A percentile compares a stretch with the other conserved stretches of the same genome.
Evolutionary conservation across 352 stramenopile genomes (phyloP).

Genomic region (Blastocystis hominis): DNA sequence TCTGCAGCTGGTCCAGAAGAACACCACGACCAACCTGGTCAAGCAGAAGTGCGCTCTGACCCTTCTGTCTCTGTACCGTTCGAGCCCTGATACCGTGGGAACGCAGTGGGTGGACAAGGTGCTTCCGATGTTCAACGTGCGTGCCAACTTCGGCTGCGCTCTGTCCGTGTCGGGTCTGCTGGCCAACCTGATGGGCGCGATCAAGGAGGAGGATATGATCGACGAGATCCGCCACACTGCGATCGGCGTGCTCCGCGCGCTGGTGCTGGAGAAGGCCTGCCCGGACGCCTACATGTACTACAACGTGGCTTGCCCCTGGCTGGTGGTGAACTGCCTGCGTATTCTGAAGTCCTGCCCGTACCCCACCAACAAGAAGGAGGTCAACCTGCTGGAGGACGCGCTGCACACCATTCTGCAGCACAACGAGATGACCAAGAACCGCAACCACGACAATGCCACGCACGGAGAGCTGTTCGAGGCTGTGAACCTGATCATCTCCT

Average conservation of each 20-base stretch:
- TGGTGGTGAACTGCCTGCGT: slow-evolving; percentile 82
- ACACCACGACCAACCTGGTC: slow-evolving; percentile 79
- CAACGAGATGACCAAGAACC: slow-evolving; percentile 71
- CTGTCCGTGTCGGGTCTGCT: slow-evolving; percentile 58
- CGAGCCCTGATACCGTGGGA: slow-evolving; percentile 79
- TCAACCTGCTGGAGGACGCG: slow-evolving; percentile 75
- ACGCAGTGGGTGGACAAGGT: slow-evolving; percentile 63
- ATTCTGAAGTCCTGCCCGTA: slow-evolving; percentile 82
- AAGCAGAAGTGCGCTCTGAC: slow-evolving; percentile 92
- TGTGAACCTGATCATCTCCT: slow-evolving; percentile 88
- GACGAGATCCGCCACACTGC: slow-evolving; percentile 81
- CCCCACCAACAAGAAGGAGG: slow-evolving; percentile 64
- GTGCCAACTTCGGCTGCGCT: slow-evolving; percentile 48
- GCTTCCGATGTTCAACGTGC: slow-evolving; percentile 53
- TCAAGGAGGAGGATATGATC: slow-evolving; percentile 76
- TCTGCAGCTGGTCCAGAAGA: slow-evolving; percentile 78
- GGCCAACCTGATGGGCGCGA: slow-evolving; percentile 33
- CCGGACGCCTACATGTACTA: slow-evolving; percentile 92
- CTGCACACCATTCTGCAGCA: slow-evolving; percentile 81
- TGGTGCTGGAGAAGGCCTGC: slow-evolving; percentile 84
- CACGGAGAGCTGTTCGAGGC: slow-evolving; percentile 91
- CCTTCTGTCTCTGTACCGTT: slow-evolving; percentile 79
- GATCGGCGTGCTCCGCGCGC: slow-evolving; percentile 75
- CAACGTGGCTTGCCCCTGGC: slow-evolving; percentile 84
- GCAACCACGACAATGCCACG: slow-evolving; percentile 90